Percentiles rank a stretch among this genome's conserved stretches.
These are phyloP conservation scores for Croton laevigatus DNA, from an alignment of 441 rosid genomes.

Conservation along the genomic window DNA sequence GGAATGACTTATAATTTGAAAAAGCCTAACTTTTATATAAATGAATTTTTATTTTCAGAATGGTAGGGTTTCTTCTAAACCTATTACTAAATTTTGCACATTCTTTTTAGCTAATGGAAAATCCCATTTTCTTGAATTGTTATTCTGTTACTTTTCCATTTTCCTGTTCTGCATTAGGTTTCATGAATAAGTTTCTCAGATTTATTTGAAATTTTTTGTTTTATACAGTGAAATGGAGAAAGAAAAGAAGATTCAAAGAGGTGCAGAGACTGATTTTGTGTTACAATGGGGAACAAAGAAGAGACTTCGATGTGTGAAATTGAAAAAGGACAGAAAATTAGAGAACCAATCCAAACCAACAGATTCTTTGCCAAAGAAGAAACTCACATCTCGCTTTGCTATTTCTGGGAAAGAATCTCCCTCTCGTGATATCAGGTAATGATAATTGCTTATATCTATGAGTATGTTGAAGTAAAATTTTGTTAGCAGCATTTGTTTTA, in stretches of 20 bases:
- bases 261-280: constrained; percentile 66
- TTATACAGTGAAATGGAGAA: constrained; percentile 43
- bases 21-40: no score
- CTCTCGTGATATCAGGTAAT: constrained; percentile 55
- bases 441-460: constrained; percentile 9
- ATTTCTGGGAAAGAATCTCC: constrained; percentile 50
- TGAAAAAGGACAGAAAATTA: constrained; percentile 55
- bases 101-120: not conserved
- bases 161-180: not conserved
- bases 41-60: no score
- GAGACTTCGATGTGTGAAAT: constrained; percentile 75
- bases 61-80: no score
- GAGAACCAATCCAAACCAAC: constrained; percentile 37
- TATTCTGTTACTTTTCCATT: not conserved
- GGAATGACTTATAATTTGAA: not conserved
- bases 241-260: constrained; percentile 52
- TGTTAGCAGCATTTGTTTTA: not conserved
- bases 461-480: not conserved
- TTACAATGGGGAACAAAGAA: constrained; percentile 89
- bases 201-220: not conserved
- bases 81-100: not conserved
- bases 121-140: not conserved
- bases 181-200: not conserved
- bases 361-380: constrained; percentile 52
- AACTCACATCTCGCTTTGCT: constrained; percentile 40